phyloP scores from a whole-genome alignment of 2,329 filamentous ascomycete genomes.

The Colletotrichum truncatum region DNA sequence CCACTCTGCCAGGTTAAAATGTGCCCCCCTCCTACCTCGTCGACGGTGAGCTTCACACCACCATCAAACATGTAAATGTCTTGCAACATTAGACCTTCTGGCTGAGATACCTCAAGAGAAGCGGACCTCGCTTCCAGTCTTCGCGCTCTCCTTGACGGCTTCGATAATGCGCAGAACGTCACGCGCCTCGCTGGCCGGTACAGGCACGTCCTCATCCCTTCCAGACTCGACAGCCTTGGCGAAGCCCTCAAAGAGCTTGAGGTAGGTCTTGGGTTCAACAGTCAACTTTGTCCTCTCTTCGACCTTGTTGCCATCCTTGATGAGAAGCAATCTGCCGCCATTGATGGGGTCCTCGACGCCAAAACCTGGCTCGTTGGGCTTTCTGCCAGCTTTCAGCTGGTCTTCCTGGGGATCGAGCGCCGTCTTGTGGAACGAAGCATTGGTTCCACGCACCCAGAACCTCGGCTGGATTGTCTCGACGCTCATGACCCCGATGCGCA shows the following conservation, averaged over 20 bases:
- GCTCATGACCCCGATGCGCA: slow-evolving; percentile 75
- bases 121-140: slow-evolving; percentile 54
- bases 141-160: slow-evolving; percentile 59
- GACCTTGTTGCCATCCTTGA: slow-evolving; percentile 60
- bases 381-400: slow-evolving; percentile 72
- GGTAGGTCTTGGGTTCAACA: slow-evolving; percentile 73
- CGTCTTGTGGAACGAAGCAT: slow-evolving; percentile 79
- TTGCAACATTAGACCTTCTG: background rate
- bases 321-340: slow-evolving; percentile 63
- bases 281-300: slow-evolving; percentile 63
- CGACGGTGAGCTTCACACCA: too few relatives aligned
- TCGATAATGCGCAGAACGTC: slow-evolving; percentile 65
- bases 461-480: slow-evolving; percentile 75
- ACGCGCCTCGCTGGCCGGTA: slow-evolving; percentile 60
- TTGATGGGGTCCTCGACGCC: slow-evolving; percentile 70
- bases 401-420: slow-evolving; percentile 80
- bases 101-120: slow-evolving; percentile 36
- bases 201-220: slow-evolving; percentile 60
- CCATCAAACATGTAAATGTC: background rate
- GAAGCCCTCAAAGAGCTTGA: slow-evolving; percentile 69
- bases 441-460: slow-evolving; percentile 80
- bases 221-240: slow-evolving; percentile 57
- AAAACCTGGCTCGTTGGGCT: slow-evolving; percentile 69
- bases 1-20: background rate
- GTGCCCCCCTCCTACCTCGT: background rate